phyloP scores from a whole-genome alignment of 2,329 filamentous ascomycete genomes.

The Paracamarosporium sp. region DNA sequence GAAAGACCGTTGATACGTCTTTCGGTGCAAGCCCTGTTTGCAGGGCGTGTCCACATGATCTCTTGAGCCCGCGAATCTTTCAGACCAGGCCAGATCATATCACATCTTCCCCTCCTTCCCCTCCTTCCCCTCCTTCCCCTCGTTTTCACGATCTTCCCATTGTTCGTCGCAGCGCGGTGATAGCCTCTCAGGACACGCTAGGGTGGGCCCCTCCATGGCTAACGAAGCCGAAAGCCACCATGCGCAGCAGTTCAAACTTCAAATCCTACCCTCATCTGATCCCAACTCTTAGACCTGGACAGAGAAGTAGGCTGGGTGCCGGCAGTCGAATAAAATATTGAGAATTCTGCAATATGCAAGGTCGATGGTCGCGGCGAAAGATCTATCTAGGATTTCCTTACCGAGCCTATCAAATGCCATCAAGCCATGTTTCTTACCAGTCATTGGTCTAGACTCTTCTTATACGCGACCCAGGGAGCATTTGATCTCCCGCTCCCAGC shows the following conservation, averaged over 20 bases:
- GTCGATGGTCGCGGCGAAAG: not conserved
- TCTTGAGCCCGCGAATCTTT: not conserved
- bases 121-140: not conserved
- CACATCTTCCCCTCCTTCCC: not conserved
- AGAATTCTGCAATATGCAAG: not conserved
- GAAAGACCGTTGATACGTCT: not conserved
- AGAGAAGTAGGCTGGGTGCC: not conserved
- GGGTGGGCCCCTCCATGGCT: too few relatives aligned
- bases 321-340: not conserved
- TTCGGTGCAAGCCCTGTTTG: not conserved
- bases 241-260: not conserved
- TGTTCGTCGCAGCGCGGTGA: too few relatives aligned
- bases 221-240: not conserved
- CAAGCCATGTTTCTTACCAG: not conserved
- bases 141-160: too few relatives aligned
- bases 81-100: not conserved
- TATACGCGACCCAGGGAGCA: not conserved
- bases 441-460: not conserved
- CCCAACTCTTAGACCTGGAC: not conserved
- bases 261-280: not conserved
- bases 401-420: not conserved
- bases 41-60: not conserved
- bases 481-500: not conserved
- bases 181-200: not conserved
- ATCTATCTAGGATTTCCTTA: not conserved